Percentiles rank a stretch among this genome's conserved stretches.
Evolutionary conservation across 176 grass and related monocot species (phyloP).

Genomic region (Paspalum vaginatum): DNA sequence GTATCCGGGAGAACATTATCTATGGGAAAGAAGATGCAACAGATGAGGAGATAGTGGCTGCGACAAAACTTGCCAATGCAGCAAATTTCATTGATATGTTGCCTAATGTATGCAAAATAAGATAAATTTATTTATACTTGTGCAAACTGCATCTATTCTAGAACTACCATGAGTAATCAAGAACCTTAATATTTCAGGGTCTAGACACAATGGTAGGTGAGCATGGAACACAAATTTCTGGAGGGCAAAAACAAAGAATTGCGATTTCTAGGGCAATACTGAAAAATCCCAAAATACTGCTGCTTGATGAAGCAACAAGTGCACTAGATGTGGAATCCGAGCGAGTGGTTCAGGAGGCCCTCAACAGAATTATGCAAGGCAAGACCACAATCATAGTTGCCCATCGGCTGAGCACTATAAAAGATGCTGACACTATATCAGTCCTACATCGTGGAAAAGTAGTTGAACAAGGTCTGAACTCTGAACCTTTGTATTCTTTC

Average conservation of each 20-base stretch:
- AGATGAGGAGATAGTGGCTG: slow-evolving; percentile 42
- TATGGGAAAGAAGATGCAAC: slow-evolving; percentile 57
- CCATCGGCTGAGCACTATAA: slow-evolving; percentile 53
- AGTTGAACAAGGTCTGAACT: slow-evolving; percentile 46
- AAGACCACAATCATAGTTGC: slow-evolving; percentile 57
- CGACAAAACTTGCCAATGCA: slow-evolving; percentile 46
- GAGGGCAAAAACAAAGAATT: slow-evolving; percentile 59
- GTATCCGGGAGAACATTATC: slow-evolving; percentile 55
- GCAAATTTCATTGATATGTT: slow-evolving; percentile 54
- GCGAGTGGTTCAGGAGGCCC: slow-evolving; percentile 54
- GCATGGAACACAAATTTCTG: slow-evolving; percentile 55
- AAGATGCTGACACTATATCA: slow-evolving; percentile 49
- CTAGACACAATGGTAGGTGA: slow-evolving; percentile 51
- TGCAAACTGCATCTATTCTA: background rate
- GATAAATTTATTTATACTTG: background rate
- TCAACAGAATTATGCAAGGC: slow-evolving; percentile 45
- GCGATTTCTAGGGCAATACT: slow-evolving; percentile 48
- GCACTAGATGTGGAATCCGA: slow-evolving; percentile 60
- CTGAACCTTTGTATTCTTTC: background rate
- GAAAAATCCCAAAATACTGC: slow-evolving; percentile 58
- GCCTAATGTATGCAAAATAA: slow-evolving; percentile 40
- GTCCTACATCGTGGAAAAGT: slow-evolving; percentile 41
- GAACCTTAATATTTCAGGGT: slow-evolving; percentile 26
- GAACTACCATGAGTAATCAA: background rate
- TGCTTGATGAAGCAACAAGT: slow-evolving; percentile 60